These are phyloP conservation scores for Brassica hybrid DNA, from an alignment of 441 rosid genomes.

Conservation along the genomic window DNA sequence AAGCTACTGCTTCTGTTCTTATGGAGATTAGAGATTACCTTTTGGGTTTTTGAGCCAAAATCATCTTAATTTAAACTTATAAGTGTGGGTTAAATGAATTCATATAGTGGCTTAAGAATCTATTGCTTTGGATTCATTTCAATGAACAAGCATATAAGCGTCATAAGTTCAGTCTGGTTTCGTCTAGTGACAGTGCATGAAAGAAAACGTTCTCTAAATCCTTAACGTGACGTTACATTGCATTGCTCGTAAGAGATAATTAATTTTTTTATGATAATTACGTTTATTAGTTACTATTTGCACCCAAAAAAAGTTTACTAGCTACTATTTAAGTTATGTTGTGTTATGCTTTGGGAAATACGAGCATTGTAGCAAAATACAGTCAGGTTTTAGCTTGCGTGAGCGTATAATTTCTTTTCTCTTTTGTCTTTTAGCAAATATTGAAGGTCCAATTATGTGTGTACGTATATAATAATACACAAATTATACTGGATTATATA, in stretches of 20 bases:
- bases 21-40: background rate
- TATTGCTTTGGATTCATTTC: background rate
- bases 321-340: slow-evolving; percentile 20
- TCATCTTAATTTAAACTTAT: background rate
- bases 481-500: slow-evolving; percentile 32
- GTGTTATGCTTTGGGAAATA: slow-evolving; percentile 25
- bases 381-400: slow-evolving; percentile 31
- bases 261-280: slow-evolving; percentile 22
- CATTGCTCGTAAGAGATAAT: slow-evolving; percentile 36
- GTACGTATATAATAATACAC: slow-evolving; percentile 38
- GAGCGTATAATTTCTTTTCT: slow-evolving; percentile 1
- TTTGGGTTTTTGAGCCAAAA: background rate
- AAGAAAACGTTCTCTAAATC: slow-evolving; percentile 2
- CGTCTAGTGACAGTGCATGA: slow-evolving; percentile 26
- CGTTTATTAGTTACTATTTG: slow-evolving; percentile 21
- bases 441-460: slow-evolving; percentile 31
- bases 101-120: background rate
- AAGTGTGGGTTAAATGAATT: background rate
- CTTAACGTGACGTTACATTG: slow-evolving; percentile 31
- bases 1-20: background rate
- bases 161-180: slow-evolving; percentile 20
- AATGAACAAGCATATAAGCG: slow-evolving; percentile 24
- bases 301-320: too few relatives aligned
- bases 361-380: slow-evolving; percentile 36
- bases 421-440: slow-evolving; percentile 38